Percentiles rank a stretch among this genome's conserved stretches.
These are phyloP conservation scores for Trichoderma cornu-damae DNA, from an alignment of 2,329 filamentous ascomycete species.

Conservation along the genomic window DNA sequence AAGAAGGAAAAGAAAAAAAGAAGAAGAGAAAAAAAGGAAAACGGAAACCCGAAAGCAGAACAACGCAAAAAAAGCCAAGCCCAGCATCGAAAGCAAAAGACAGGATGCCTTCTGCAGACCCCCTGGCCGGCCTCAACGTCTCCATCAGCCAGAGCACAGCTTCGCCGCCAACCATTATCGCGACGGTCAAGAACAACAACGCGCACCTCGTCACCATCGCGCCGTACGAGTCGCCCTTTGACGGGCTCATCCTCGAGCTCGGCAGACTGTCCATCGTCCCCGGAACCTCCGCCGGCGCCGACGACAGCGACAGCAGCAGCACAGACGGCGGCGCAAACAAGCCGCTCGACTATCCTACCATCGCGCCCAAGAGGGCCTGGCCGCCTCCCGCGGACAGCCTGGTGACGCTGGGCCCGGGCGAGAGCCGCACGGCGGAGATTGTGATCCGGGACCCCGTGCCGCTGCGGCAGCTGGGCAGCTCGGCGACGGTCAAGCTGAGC, in stretches of 20 bases:
- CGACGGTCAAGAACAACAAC: constrained; percentile 36
- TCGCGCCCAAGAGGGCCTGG: constrained; percentile 34
- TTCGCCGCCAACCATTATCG: constrained; percentile 32
- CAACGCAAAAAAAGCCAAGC: background rate
- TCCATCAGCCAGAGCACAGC: constrained; percentile 30
- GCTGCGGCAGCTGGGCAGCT: constrained; percentile 29
- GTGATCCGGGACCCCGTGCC: constrained; percentile 33
- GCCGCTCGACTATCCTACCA: constrained; percentile 30
- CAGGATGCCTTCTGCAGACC: constrained; percentile 8
- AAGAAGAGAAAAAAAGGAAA: background rate
- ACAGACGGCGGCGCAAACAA: background rate
- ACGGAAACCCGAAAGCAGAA: background rate
- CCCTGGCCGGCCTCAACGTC: constrained; percentile 29
- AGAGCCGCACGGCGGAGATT: constrained; percentile 31
- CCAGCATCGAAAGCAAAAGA: background rate
- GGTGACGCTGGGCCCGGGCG: constrained; percentile 33
- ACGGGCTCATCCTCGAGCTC: constrained; percentile 33
- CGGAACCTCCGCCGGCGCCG: background rate
- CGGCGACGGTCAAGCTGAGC: constrained; percentile 29
- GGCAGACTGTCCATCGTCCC: constrained; percentile 34
- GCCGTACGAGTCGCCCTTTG: constrained; percentile 37
- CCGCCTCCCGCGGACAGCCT: constrained; percentile 33
- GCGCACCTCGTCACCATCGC: constrained; percentile 34
- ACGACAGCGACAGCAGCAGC: background rate
- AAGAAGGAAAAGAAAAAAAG: background rate